These are phyloP conservation scores for Erysiphe pulchra DNA, from an alignment of 2,329 filamentous ascomycete species.

Conservation along the genomic window DNA sequence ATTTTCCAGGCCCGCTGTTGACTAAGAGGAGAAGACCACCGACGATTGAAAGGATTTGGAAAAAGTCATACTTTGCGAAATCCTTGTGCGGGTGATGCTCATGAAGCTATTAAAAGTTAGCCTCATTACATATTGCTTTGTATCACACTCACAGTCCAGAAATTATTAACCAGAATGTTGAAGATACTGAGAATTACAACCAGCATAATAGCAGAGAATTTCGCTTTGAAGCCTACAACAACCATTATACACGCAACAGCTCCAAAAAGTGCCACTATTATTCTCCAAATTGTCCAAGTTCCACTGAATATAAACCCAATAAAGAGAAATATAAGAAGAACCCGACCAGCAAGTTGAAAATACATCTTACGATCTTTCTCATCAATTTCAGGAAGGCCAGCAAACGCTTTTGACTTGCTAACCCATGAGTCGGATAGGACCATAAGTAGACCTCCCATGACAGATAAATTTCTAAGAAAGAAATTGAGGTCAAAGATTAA, in stretches of 20 bases:
- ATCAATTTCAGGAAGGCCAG: slow-evolving; percentile 75
- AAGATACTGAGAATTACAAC: slow-evolving; percentile 91
- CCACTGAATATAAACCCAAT: slow-evolving; percentile 90
- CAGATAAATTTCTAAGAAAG: slow-evolving; percentile 94
- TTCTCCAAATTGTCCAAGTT: slow-evolving; percentile 71
- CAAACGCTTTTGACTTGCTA: slow-evolving; percentile 88
- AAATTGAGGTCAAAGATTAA: slow-evolving; percentile 99
- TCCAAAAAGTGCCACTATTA: slow-evolving; percentile 62
- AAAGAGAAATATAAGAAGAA: slow-evolving; percentile 93
- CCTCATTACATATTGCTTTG: background rate
- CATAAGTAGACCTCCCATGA: slow-evolving; percentile 93
- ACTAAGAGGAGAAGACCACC: slow-evolving; percentile 87
- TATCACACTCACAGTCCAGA: slow-evolving; percentile 65
- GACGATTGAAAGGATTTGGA: slow-evolving; percentile 97
- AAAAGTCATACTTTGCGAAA: slow-evolving; percentile 99
- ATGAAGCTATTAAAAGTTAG: slow-evolving; percentile 41
- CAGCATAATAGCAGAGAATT: slow-evolving; percentile 88
- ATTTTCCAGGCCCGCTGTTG: slow-evolving; percentile 93
- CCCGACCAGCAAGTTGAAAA: slow-evolving; percentile 89
- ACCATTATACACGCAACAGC: slow-evolving; percentile 93
- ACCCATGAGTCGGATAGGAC: slow-evolving; percentile 96
- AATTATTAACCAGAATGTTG: slow-evolving; percentile 97
- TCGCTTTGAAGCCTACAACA: slow-evolving; percentile 97
- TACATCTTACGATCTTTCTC: slow-evolving; percentile 99
- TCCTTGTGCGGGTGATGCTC: slow-evolving; percentile 98